A percentile compares a stretch with the other conserved stretches of the same genome.
Conservation (phyloP, 805 yeast genomes). For the Ogataea pini region DNA sequence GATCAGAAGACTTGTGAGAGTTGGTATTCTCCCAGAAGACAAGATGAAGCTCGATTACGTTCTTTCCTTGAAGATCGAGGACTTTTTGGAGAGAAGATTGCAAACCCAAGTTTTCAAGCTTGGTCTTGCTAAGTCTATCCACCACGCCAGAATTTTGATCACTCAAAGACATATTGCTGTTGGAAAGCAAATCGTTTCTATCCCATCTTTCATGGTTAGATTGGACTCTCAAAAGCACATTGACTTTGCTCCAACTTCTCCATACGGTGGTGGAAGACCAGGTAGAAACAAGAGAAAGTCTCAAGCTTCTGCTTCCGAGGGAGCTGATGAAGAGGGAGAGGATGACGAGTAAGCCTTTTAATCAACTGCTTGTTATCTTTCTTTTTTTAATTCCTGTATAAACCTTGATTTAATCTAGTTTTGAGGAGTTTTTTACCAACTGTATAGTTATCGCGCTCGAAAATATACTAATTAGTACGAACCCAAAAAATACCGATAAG, state of each 20-base stretch:
- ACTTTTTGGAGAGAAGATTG: slow-evolving; percentile 99
- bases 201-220: slow-evolving; percentile 99
- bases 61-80: slow-evolving; percentile 96
- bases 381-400: slow-evolving; percentile 13
- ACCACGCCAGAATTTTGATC: slow-evolving; percentile 99
- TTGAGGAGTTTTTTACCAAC: slow-evolving; percentile 11
- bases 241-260: slow-evolving; percentile 98
- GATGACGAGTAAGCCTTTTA: slow-evolving; percentile 46
- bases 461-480: slow-evolving; percentile 6
- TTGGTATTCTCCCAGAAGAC: slow-evolving; percentile 98
- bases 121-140: slow-evolving; percentile 98
- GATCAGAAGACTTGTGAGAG: slow-evolving; percentile 98
- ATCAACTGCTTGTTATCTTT: slow-evolving; percentile 17
- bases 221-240: slow-evolving; percentile 99
- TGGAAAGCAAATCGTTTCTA: slow-evolving; percentile 98
- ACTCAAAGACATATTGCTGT: slow-evolving; percentile 99
- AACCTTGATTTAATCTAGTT: slow-evolving; percentile 13
- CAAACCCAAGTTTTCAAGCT: slow-evolving; percentile 99
- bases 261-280: slow-evolving; percentile 99
- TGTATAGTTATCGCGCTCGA: slow-evolving; percentile 9
- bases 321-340: slow-evolving; percentile 53
- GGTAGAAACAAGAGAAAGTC: slow-evolving; percentile 99
- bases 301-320: slow-evolving; percentile 68
- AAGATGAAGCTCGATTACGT: slow-evolving; percentile 99
- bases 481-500: neutral